These are phyloP conservation scores for Komagataella ulmi DNA, from an alignment of 805 yeast species.

Conservation along the genomic window DNA sequence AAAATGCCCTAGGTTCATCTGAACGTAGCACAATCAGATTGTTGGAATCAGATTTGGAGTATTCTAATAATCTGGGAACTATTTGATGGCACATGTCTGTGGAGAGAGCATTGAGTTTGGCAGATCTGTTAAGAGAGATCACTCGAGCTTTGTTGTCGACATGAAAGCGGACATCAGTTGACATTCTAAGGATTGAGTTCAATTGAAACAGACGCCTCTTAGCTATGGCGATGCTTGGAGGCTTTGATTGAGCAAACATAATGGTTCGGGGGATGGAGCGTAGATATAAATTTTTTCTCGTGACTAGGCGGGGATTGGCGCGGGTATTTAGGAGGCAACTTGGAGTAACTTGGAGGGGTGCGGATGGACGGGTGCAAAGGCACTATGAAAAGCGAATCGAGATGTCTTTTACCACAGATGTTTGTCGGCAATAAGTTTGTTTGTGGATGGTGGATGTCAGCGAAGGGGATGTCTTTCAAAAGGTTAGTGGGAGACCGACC, in stretches of 20 bases:
- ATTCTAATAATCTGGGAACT: slow-evolving; percentile 63
- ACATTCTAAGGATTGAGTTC: background rate
- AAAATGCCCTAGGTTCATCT: slow-evolving; percentile 54
- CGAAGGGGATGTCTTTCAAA: no score
- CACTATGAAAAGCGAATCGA: background rate
- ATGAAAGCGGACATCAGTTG: slow-evolving; percentile 47
- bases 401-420: background rate
- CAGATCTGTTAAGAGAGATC: slow-evolving; percentile 65
- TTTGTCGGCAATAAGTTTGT: background rate
- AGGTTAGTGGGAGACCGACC: no score
- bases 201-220: background rate
- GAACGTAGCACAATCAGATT: slow-evolving; percentile 60
- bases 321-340: background rate
- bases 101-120: slow-evolving; percentile 76
- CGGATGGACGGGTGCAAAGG: background rate
- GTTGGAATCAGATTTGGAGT: slow-evolving; percentile 52
- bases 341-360: background rate
- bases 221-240: background rate
- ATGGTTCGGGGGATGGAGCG: background rate
- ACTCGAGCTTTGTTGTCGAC: slow-evolving; percentile 56
- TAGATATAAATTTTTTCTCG: background rate
- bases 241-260: background rate
- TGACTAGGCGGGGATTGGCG: background rate
- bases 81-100: slow-evolving; percentile 63
- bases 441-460: background rate